phyloP scores from a whole-genome alignment of 1,284 basidiomycete species.

The Porphyrellus sp. region DNA sequence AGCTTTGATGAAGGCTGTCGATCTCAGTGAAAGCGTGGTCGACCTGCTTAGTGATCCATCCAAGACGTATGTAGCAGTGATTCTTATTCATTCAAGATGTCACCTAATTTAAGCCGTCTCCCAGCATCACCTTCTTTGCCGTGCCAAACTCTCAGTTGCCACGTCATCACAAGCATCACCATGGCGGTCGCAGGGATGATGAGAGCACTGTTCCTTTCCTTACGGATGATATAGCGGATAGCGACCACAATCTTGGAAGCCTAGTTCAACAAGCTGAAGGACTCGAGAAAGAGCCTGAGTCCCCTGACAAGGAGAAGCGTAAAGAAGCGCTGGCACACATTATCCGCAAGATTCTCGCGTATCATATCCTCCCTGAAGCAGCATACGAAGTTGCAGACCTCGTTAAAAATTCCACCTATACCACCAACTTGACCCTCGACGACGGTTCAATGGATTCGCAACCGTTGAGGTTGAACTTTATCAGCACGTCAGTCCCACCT shows the following conservation, averaged over 20 bases:
- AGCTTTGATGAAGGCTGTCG: conserved; percentile 43
- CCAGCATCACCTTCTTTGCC: conserved; percentile 57
- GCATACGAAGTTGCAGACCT: conserved; percentile 43
- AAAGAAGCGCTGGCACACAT: conserved; percentile 55
- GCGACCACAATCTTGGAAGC: conserved; percentile 17
- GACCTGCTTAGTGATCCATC: conserved; percentile 43
- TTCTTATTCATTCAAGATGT: neutral
- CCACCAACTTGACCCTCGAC: conserved; percentile 52
- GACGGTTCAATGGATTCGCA: conserved; percentile 53
- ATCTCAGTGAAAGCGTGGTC: conserved; percentile 43
- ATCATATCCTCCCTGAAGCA: conserved; percentile 57
- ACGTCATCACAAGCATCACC: conserved; percentile 24
- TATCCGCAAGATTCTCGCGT: conserved; percentile 54
- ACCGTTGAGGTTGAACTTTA: conserved; percentile 54
- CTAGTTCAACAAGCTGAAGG: conserved; percentile 25
- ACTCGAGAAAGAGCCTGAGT: conserved; percentile 28
- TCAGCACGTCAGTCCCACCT: conserved; percentile 37
- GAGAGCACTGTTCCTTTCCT: neutral
- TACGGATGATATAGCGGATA: neutral
- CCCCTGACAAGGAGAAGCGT: conserved; percentile 45
- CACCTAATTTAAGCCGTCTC: neutral
- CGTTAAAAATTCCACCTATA: conserved; percentile 56
- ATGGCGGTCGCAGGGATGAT: neutral
- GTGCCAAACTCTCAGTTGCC: conserved; percentile 45
- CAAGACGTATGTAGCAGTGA: conserved; percentile 30